Conservation (phyloP, 1,284 basidiomycete species). For the Moesziomyces sp. region DNA sequence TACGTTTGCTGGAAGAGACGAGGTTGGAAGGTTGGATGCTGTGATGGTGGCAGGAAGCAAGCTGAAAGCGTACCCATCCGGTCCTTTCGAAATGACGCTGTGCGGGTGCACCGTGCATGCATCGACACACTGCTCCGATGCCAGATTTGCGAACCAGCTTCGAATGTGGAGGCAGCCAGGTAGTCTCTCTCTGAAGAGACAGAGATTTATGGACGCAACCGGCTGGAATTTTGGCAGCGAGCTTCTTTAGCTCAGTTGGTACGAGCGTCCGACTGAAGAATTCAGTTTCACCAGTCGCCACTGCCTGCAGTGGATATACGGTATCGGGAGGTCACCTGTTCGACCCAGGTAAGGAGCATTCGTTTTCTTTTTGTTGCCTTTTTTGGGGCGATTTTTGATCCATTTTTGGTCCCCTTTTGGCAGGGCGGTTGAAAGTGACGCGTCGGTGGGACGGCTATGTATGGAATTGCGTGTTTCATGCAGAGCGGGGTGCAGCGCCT, state of each 20-base stretch:
- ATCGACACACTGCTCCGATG: no score
- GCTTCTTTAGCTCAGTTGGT: conserved; percentile 57
- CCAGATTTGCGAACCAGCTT: neutral
- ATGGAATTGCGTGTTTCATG: neutral
- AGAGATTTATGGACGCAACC: no score
- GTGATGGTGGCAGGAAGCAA: neutral
- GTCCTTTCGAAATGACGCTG: no score
- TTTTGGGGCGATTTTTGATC: neutral
- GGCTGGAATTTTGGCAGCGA: no score
- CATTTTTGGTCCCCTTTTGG: neutral
- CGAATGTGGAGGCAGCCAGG: neutral
- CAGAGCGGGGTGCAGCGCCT: neutral
- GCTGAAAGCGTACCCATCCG: no score
- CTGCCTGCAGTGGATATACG: conserved; percentile 15
- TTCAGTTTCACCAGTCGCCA: conserved; percentile 36
- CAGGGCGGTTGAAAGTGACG: neutral
- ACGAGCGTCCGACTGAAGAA: conserved; percentile 58
- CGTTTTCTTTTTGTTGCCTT: conserved; percentile 12
- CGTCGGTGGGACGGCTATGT: neutral
- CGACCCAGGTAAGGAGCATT: conserved; percentile 53
- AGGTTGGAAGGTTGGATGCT: neutral
- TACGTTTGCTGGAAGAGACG: neutral
- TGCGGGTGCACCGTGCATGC: no score
- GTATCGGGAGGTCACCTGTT: conserved; percentile 50
- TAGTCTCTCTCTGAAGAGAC: no score